phyloP scores from a whole-genome alignment of 1,284 basidiomycete species.

The Leccinum angustisporum region DNA sequence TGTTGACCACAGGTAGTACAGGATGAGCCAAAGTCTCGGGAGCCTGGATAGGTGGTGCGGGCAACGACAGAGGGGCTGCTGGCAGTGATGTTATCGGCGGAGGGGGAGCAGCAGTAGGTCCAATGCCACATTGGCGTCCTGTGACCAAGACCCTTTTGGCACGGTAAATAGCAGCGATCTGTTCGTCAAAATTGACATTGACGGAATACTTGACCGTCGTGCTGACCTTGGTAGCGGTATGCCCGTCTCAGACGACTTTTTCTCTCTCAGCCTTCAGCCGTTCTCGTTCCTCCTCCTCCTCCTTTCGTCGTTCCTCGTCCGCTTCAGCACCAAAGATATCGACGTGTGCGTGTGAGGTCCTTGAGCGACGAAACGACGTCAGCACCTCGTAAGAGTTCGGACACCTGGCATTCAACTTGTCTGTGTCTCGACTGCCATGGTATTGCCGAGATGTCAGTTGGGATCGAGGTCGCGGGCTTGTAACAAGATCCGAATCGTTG shows the following conservation, averaged over 20 bases:
- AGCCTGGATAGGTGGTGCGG: conserved; percentile 55
- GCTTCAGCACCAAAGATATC: conserved; percentile 93
- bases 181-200: conserved; percentile 90
- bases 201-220: conserved; percentile 89
- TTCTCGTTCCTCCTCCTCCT: conserved; percentile 72
- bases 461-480: no score
- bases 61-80: conserved; percentile 63
- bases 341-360: conserved; percentile 79
- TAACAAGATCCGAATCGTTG: no score
- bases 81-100: conserved; percentile 59
- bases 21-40: conserved; percentile 40
- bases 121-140: conserved; percentile 65
- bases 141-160: conserved; percentile 80
- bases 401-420: conserved; percentile 62
- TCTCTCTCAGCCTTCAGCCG: conserved; percentile 75
- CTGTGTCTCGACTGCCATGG: conserved; percentile 44
- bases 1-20: conserved; percentile 22
- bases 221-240: conserved; percentile 85
- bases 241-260: conserved; percentile 94
- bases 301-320: conserved; percentile 79
- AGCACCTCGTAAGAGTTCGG: conserved; percentile 85
- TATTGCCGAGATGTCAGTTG: conserved; percentile 14
- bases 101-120: conserved; percentile 68
- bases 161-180: conserved; percentile 91
- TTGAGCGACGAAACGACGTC: conserved; percentile 91